These are phyloP conservation scores for Jaapia argillacea DNA, from an alignment of 768 basidiomycete species.

Conservation along the genomic window DNA sequence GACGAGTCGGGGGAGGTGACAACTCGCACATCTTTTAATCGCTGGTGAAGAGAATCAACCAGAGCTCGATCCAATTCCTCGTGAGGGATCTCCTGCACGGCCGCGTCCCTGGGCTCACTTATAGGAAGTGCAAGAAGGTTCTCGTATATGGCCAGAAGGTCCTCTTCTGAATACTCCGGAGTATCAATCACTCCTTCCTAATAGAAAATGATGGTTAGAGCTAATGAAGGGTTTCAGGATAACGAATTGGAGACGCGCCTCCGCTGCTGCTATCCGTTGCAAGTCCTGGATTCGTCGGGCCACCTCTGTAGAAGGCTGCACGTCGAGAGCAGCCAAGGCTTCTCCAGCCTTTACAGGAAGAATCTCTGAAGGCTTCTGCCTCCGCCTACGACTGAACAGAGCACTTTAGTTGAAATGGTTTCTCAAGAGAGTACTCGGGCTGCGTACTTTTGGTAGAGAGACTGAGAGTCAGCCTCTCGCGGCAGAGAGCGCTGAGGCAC, in stretches of 20 bases:
- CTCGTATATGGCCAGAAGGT: constrained; percentile 29
- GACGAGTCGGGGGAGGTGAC: too few species aligned
- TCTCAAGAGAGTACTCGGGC: background rate
- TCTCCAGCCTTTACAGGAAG: background rate
- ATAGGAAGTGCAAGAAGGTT: constrained; percentile 24
- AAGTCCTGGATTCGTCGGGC: background rate
- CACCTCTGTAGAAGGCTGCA: background rate
- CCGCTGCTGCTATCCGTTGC: constrained; percentile 6
- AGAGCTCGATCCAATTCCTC: too few species aligned
- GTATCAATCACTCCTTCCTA: background rate
- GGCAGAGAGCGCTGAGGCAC: constrained; percentile 12
- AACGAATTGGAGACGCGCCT: background rate
- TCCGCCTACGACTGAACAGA: too few species aligned
- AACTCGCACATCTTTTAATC: too few species aligned
- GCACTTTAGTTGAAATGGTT: too few species aligned
- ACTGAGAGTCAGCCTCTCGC: background rate
- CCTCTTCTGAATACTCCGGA: constrained; percentile 22
- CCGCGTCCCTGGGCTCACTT: too few species aligned
- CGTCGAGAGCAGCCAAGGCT: background rate
- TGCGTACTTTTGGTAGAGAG: background rate
- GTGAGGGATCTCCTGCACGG: too few species aligned
- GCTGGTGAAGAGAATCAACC: too few species aligned
- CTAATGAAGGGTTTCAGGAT: background rate
- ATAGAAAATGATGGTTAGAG: background rate
- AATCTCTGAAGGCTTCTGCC: too few species aligned